Conservation (phyloP, 2,329 filamentous ascomycete species). For the Colletotrichum tropicale region DNA sequence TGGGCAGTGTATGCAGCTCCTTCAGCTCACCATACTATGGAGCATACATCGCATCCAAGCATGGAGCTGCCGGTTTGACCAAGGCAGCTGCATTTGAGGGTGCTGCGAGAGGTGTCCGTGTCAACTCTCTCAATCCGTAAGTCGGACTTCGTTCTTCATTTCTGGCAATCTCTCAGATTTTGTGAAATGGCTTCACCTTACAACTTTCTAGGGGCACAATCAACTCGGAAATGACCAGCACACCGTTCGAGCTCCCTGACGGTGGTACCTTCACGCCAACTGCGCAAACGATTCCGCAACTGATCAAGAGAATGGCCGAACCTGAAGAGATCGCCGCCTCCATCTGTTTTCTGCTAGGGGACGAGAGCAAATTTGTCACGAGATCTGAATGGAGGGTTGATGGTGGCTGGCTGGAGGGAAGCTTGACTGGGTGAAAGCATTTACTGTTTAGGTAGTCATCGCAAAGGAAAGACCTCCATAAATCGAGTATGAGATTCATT, state of each 20-base stretch:
- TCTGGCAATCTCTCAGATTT: no score
- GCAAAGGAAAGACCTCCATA: background rate
- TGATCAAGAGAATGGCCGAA: slow-evolving; percentile 31
- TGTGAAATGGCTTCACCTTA: no score
- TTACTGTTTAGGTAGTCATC: background rate
- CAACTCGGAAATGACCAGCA: slow-evolving; percentile 30
- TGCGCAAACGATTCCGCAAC: slow-evolving; percentile 23
- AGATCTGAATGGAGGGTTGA: slow-evolving; percentile 27
- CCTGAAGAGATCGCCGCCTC: slow-evolving; percentile 31
- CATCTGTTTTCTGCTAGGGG: slow-evolving; percentile 32
- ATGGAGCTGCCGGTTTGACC: slow-evolving; percentile 42
- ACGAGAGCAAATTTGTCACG: slow-evolving; percentile 35
- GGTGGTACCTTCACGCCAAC: background rate
- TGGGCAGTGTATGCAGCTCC: slow-evolving; percentile 36
- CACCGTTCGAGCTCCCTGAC: slow-evolving; percentile 28
- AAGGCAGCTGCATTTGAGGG: slow-evolving; percentile 42
- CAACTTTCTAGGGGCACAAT: slow-evolving; percentile 25
- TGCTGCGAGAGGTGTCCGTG: slow-evolving; percentile 27
- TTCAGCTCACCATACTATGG: slow-evolving; percentile 32
- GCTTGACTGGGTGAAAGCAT: background rate
- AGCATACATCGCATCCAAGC: slow-evolving; percentile 36
- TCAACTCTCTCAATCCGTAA: slow-evolving; percentile 22
- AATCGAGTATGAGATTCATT: background rate
- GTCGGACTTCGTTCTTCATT: background rate
- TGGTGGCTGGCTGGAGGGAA: slow-evolving; percentile 49